These are phyloP conservation scores for Globisporangium rhizosaccharum DNA, from an alignment of 352 stramenopile genomes.

Conservation along the genomic window DNA sequence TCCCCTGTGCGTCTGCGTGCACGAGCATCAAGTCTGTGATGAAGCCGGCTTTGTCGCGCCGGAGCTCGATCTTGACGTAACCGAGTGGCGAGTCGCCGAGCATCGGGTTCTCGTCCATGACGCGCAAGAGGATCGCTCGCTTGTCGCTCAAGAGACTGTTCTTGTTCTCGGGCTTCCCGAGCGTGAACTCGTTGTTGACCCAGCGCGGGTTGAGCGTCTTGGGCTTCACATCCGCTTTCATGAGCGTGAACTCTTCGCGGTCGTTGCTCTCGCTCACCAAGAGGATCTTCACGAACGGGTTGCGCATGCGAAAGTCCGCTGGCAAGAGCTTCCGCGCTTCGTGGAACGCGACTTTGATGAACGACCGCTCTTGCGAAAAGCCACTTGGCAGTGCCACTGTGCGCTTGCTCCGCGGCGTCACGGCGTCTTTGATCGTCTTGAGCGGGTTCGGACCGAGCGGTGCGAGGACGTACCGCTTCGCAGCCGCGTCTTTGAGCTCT, in stretches of 20 bases:
- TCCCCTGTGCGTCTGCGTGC: slow-evolving; percentile 33
- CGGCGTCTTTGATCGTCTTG: slow-evolving; percentile 11
- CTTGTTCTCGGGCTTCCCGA: slow-evolving; percentile 44
- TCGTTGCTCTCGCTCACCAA: slow-evolving; percentile 37
- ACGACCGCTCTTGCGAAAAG: slow-evolving; percentile 31
- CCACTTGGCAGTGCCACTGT: slow-evolving; percentile 7
- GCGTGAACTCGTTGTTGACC: slow-evolving; percentile 62
- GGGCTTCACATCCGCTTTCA: slow-evolving; percentile 65
- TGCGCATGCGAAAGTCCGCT: slow-evolving; percentile 23
- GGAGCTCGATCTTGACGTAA: slow-evolving; percentile 47
- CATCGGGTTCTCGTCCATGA: slow-evolving; percentile 51
- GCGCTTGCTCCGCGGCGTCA: slow-evolving; percentile 5
- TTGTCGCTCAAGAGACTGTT: slow-evolving; percentile 51
- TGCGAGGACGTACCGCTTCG: slow-evolving; percentile 3
- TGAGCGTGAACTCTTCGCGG: slow-evolving; percentile 45
- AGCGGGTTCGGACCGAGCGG: slow-evolving; percentile 6
- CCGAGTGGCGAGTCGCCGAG: slow-evolving; percentile 49
- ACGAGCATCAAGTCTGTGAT: slow-evolving; percentile 48
- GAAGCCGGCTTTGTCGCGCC: slow-evolving; percentile 37
- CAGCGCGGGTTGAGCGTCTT: slow-evolving; percentile 66
- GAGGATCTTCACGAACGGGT: slow-evolving; percentile 54
- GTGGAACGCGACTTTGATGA: slow-evolving; percentile 51
- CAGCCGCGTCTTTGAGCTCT: slow-evolving; percentile 22
- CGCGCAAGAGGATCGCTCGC: slow-evolving; percentile 46
- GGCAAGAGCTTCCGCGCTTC: slow-evolving; percentile 52